Conservation (phyloP, 495 filamentous ascomycete genomes). For the Astrocystis sublimbata region DNA sequence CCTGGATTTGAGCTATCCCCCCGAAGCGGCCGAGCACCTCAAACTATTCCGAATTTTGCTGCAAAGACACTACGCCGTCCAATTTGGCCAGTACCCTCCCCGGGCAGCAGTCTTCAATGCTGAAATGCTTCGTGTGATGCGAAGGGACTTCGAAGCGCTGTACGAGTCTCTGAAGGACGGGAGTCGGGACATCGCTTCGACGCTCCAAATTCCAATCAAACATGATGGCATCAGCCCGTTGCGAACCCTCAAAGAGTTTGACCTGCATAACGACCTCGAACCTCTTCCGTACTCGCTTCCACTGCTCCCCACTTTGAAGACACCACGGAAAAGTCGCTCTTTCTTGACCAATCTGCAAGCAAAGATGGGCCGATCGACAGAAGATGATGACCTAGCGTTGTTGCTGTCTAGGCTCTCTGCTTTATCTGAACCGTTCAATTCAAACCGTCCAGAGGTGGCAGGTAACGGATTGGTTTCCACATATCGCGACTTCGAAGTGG, state of each 20-base stretch:
- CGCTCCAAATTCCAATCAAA: conserved; percentile 43
- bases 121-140: conserved; percentile 55
- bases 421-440: conserved; percentile 46
- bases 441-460: conserved; percentile 25
- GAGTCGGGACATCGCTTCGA: conserved; percentile 42
- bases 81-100: conserved; percentile 65
- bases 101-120: conserved; percentile 50
- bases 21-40: conserved; percentile 56
- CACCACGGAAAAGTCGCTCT: conserved; percentile 20
- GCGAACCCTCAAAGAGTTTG: conserved; percentile 60
- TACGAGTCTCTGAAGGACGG: conserved; percentile 64
- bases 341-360: conserved; percentile 28
- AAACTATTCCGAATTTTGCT: conserved; percentile 65
- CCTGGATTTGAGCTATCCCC: conserved; percentile 54
- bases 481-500: conserved; percentile 51
- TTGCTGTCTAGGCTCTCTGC: too few relatives aligned
- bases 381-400: conserved; percentile 35
- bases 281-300: conserved; percentile 60
- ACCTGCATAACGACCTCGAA: conserved; percentile 53
- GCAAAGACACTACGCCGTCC: conserved; percentile 57
- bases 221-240: conserved; percentile 63
- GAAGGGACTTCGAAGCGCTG: conserved; percentile 60
- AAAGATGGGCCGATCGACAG: conserved; percentile 37
- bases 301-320: conserved; percentile 56
- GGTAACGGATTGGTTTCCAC: conserved; percentile 44